phyloP scores from a whole-genome alignment of 2,329 filamentous ascomycete species.

The Cytospora piceicola region DNA sequence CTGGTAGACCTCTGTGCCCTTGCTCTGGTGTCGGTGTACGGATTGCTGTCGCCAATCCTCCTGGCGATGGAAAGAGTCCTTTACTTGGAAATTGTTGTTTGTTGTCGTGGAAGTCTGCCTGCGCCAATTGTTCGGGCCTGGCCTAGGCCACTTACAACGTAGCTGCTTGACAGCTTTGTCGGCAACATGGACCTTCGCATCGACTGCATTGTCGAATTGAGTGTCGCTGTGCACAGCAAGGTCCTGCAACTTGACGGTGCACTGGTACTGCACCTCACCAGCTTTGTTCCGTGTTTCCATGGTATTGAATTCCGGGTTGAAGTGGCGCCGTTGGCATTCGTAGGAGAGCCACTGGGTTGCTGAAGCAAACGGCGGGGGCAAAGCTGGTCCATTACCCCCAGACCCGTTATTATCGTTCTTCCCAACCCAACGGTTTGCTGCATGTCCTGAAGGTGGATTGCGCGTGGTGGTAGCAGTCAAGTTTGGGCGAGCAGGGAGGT shows the following conservation, averaged over 20 bases:
- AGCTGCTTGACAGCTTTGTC: constrained; percentile 26
- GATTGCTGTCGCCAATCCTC: constrained; percentile 18
- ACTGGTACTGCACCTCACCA: constrained; percentile 18
- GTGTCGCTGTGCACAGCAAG: constrained; percentile 8
- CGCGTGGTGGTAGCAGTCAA: background rate
- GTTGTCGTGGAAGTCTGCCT: background rate
- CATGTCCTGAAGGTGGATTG: background rate
- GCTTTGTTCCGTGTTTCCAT: constrained; percentile 6
- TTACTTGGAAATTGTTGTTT: background rate
- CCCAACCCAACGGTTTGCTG: background rate
- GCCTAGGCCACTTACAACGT: constrained; percentile 14
- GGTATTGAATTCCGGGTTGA: constrained; percentile 29
- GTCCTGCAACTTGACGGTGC: constrained; percentile 21
- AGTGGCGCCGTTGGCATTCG: constrained; percentile 33
- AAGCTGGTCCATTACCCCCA: constrained; percentile 9
- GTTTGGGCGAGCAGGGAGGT: background rate
- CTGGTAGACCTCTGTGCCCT: background rate
- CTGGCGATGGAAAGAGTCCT: background rate
- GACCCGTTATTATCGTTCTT: background rate
- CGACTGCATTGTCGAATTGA: background rate
- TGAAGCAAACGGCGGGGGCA: constrained; percentile 9
- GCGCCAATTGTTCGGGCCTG: background rate
- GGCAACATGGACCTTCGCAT: constrained; percentile 29
- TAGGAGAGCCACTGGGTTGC: constrained; percentile 24
- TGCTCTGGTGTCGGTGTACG: constrained; percentile 12